phyloP scores from a whole-genome alignment of 2,329 filamentous ascomycete species.

The Parastagonospora avenae region DNA sequence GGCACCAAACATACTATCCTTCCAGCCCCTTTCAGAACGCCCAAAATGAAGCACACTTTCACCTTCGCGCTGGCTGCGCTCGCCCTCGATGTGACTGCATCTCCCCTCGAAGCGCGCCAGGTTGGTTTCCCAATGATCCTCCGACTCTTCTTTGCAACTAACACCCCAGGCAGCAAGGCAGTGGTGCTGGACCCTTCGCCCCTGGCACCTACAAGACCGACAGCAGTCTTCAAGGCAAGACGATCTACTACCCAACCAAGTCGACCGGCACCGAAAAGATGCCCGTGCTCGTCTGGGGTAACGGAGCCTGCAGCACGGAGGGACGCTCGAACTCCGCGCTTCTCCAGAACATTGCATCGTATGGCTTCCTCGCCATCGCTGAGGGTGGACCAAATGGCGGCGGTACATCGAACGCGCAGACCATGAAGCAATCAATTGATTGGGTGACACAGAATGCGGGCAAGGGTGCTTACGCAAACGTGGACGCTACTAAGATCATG shows the following conservation, averaged over 20 bases:
- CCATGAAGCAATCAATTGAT: slow-evolving; percentile 19
- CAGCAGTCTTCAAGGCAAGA: slow-evolving; percentile 13
- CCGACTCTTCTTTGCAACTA: too few species aligned
- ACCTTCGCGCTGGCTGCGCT: slow-evolving; percentile 5
- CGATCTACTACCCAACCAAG: slow-evolving; percentile 19
- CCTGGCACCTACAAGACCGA: slow-evolving; percentile 11
- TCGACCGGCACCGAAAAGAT: slow-evolving; percentile 11
- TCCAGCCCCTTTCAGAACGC: too few species aligned
- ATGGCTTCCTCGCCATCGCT: slow-evolving; percentile 27
- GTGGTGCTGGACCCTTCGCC: slow-evolving; percentile 1
- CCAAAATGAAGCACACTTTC: slow-evolving; percentile 6
- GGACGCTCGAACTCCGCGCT: slow-evolving; percentile 15
- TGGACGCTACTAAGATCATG: slow-evolving; percentile 21
- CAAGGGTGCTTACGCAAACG: slow-evolving; percentile 20
- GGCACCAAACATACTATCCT: too few species aligned
- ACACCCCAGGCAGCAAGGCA: neutral
- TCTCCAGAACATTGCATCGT: slow-evolving; percentile 22
- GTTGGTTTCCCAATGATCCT: too few species aligned
- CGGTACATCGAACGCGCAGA: slow-evolving; percentile 9
- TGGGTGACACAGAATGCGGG: slow-evolving; percentile 17
- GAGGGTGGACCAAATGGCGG: slow-evolving; percentile 15
- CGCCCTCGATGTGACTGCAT: slow-evolving; percentile 3
- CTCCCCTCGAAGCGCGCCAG: neutral
- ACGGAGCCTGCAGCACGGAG: slow-evolving; percentile 27
- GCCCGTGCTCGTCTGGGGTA: slow-evolving; percentile 31